Conservation (phyloP, 805 yeast species). For the Hermanozyma aechmeae region DNA sequence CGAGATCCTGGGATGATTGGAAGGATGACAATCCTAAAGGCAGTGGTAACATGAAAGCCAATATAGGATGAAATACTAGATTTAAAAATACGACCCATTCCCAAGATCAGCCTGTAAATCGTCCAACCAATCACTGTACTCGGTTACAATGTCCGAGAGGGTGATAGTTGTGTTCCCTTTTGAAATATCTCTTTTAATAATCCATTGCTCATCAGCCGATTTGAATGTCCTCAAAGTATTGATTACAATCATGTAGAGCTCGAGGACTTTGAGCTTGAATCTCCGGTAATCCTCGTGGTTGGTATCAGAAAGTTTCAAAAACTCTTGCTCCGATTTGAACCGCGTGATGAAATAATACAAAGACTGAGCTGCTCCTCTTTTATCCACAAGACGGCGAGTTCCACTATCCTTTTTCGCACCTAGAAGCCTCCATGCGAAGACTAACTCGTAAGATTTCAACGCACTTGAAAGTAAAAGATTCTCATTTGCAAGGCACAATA, state of each 20-base stretch:
- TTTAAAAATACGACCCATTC: no score
- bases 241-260: slow-evolving; percentile 31
- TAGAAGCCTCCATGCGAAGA: slow-evolving; percentile 33
- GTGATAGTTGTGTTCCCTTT: no score
- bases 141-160: no score
- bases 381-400: no score
- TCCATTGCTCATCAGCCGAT: slow-evolving; percentile 28
- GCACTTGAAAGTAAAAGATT: slow-evolving; percentile 20
- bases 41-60: slow-evolving; percentile 69
- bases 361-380: slow-evolving; percentile 36
- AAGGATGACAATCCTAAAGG: slow-evolving; percentile 80
- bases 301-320: slow-evolving; percentile 6
- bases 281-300: slow-evolving; percentile 18
- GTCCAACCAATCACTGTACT: no score
- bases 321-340: slow-evolving; percentile 18
- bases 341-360: slow-evolving; percentile 28
- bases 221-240: slow-evolving; percentile 27
- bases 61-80: slow-evolving; percentile 22
- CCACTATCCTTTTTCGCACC: slow-evolving; percentile 14
- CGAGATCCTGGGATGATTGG: slow-evolving; percentile 90
- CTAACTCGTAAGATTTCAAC: slow-evolving; percentile 25
- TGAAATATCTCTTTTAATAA: slow-evolving; percentile 17
- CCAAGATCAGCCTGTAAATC: no score
- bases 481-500: slow-evolving; percentile 23
- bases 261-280: slow-evolving; percentile 29